Conservation (phyloP, 2,329 filamentous ascomycete genomes). For the Xylaria sp. region DNA sequence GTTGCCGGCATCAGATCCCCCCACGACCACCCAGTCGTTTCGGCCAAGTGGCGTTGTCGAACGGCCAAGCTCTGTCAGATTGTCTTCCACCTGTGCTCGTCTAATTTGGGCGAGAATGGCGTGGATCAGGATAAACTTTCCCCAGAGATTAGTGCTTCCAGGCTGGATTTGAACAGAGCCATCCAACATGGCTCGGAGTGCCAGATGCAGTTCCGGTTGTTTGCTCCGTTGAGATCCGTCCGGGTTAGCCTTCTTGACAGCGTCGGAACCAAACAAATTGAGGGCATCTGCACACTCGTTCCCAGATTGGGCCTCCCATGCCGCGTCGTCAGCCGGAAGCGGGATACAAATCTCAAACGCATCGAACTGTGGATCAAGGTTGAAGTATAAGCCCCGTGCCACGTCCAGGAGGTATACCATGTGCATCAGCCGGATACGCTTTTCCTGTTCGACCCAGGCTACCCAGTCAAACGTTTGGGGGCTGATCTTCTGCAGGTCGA, state of each 20-base stretch:
- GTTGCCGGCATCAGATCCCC: conserved; percentile 53
- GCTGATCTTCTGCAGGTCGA: conserved; percentile 58
- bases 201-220: conserved; percentile 71
- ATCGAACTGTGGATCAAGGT: conserved; percentile 70
- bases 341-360: conserved; percentile 71
- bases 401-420: conserved; percentile 72
- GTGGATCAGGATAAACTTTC: conserved; percentile 79
- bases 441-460: conserved; percentile 77
- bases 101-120: conserved; percentile 71
- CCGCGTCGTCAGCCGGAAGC: conserved; percentile 77
- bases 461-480: conserved; percentile 70
- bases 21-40: conserved; percentile 65
- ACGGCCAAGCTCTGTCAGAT: conserved; percentile 49
- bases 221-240: conserved; percentile 71
- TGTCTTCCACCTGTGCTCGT: conserved; percentile 55
- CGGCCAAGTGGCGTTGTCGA: conserved; percentile 67
- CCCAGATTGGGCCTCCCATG: conserved; percentile 72
- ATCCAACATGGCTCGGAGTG: conserved; percentile 69
- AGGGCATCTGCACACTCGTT: conserved; percentile 72
- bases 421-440: conserved; percentile 71
- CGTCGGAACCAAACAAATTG: conserved; percentile 67
- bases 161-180: conserved; percentile 68
- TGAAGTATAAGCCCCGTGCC: conserved; percentile 77
- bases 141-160: conserved; percentile 75
- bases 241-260: conserved; percentile 65